Conservation (phyloP, 306 rosid species). For the Cotoneaster glaucophyllus region DNA sequence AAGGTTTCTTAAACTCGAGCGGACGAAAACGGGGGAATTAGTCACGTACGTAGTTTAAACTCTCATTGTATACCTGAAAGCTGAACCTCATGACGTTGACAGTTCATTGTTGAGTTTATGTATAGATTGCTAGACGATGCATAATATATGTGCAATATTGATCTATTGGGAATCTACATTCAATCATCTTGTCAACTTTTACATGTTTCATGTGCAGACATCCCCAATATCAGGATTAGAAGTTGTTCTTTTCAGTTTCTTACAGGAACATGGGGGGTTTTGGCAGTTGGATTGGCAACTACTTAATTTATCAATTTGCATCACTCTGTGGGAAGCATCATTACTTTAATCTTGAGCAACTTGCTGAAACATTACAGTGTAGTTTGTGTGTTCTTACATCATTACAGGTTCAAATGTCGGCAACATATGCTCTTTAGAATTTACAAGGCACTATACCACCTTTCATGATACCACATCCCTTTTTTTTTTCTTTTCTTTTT, state of each 20-base stretch:
- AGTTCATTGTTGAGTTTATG: not conserved
- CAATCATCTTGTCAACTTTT: not conserved
- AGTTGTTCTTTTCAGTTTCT: not conserved
- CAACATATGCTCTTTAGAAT: not conserved
- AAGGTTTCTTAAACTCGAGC: not conserved
- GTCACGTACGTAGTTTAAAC: conserved; percentile 6
- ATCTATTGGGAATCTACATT: not conserved
- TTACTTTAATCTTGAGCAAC: not conserved
- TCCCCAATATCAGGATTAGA: not conserved
- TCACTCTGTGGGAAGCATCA: not conserved
- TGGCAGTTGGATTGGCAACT: conserved; percentile 1
- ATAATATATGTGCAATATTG: not conserved
- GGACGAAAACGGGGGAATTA: not conserved
- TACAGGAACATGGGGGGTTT: not conserved
- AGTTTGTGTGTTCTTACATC: not conserved
- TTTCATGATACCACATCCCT: not conserved
- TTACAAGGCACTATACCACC: not conserved
- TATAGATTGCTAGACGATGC: not conserved
- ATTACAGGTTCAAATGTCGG: not conserved
- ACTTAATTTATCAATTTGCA: not conserved
- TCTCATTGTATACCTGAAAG: not conserved
- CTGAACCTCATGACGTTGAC: not conserved
- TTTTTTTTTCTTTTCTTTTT: not conserved
- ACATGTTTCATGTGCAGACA: not conserved
- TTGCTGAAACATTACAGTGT: not conserved